Conservation (phyloP, 495 filamentous ascomycete species). For the Evernia prunastri region DNA sequence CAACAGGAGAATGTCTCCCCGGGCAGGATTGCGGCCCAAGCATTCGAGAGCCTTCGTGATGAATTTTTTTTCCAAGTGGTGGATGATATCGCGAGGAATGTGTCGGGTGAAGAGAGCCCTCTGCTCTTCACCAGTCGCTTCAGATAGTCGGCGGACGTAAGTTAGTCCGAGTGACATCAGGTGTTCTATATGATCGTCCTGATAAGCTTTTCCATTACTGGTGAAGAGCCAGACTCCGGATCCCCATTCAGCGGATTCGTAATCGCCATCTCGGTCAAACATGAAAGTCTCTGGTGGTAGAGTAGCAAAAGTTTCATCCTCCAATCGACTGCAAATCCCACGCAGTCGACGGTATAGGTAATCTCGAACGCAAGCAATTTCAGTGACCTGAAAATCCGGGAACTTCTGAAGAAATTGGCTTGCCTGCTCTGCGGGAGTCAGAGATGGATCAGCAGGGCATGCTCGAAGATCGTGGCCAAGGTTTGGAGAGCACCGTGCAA, state of each 20-base stretch:
- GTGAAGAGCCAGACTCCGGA: background rate
- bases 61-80: background rate
- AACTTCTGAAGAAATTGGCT: background rate
- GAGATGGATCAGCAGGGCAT: background rate
- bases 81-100: background rate
- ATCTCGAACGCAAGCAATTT: constrained; percentile 13
- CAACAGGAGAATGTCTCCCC: background rate
- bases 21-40: background rate
- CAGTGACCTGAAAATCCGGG: background rate
- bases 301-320: background rate
- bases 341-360: constrained; percentile 5
- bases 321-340: background rate
- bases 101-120: background rate
- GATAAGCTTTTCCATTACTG: background rate
- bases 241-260: background rate
- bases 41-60: background rate
- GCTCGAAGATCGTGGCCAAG: background rate
- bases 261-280: background rate
- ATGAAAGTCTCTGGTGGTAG: background rate
- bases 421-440: background rate
- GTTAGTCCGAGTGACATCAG: constrained; percentile 5
- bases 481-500: background rate
- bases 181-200: background rate
- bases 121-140: background rate
- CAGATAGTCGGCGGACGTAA: background rate